Percentiles rank a stretch among this genome's conserved stretches.
phyloP scores from a whole-genome alignment of 1,284 basidiomycete genomes.

The Trametes sp. region DNA sequence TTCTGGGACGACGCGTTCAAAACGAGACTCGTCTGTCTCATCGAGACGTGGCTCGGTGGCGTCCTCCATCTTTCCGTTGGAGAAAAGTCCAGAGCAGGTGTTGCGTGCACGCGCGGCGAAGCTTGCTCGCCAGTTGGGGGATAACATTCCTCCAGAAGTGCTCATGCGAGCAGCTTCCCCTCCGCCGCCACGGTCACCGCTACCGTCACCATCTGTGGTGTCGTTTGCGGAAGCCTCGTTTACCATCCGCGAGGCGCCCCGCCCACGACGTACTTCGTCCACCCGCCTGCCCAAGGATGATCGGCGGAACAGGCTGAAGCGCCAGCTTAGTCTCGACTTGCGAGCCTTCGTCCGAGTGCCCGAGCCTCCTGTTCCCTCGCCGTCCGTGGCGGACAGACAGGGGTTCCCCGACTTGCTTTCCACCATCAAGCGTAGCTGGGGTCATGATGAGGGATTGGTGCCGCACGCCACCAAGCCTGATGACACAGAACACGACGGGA shows the following conservation, averaged over 20 bases:
- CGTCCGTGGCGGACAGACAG: slow-evolving; percentile 14
- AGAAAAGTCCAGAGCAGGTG: slow-evolving; percentile 36
- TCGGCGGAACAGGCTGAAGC: slow-evolving; percentile 17
- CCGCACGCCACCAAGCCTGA: background rate
- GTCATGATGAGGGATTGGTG: slow-evolving; percentile 4
- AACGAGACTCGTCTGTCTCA: slow-evolving; percentile 22
- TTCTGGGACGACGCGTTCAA: slow-evolving; percentile 7
- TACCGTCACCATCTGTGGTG: slow-evolving; percentile 24
- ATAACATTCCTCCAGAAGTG: slow-evolving; percentile 49
- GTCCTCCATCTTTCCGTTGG: slow-evolving; percentile 30
- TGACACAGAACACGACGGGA: slow-evolving; percentile 7
- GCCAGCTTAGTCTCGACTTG: slow-evolving; percentile 39
- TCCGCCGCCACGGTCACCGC: slow-evolving; percentile 12
- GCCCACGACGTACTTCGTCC: slow-evolving; percentile 29
- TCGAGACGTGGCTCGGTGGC: slow-evolving; percentile 27
- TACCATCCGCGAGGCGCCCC: slow-evolving; percentile 18
- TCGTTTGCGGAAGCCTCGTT: slow-evolving; percentile 22
- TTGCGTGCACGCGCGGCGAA: slow-evolving; percentile 48
- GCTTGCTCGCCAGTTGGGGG: slow-evolving; percentile 49
- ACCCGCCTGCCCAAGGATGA: slow-evolving; percentile 26
- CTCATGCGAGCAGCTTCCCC: slow-evolving; percentile 40
- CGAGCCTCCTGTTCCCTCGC: slow-evolving; percentile 12
- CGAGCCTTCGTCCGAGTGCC: slow-evolving; percentile 25
- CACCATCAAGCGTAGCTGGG: background rate
- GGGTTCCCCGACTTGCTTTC: slow-evolving; percentile 1